These are phyloP conservation scores for Aristolochia contorta DNA, from an alignment of 164 flowering plant species.

Conservation along the genomic window DNA sequence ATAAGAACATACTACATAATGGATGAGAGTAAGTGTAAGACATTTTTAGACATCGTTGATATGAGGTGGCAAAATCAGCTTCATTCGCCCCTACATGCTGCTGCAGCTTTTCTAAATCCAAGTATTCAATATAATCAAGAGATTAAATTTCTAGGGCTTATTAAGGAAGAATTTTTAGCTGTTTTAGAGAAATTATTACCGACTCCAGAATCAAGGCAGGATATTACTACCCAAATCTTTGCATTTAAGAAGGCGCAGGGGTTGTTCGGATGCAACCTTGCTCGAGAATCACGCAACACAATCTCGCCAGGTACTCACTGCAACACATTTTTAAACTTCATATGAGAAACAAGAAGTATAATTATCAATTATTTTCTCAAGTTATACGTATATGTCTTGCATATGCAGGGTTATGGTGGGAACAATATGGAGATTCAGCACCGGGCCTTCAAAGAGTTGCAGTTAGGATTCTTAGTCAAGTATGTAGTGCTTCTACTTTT, in stretches of 20 bases:
- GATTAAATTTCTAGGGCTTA: slow-evolving; percentile 43
- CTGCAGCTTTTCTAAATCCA: slow-evolving; percentile 91
- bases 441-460: slow-evolving; percentile 82
- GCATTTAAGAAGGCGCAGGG: slow-evolving; percentile 59
- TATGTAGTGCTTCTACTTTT: slow-evolving; percentile 62
- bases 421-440: slow-evolving; percentile 80
- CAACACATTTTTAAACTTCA: background rate
- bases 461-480: slow-evolving; percentile 80
- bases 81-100: slow-evolving; percentile 84
- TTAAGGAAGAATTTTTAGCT: slow-evolving; percentile 65
- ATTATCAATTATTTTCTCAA: background rate
- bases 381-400: background rate
- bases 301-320: slow-evolving; percentile 61
- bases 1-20: slow-evolving; percentile 86
- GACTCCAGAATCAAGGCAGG: slow-evolving; percentile 65
- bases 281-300: slow-evolving; percentile 70
- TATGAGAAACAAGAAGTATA: no score
- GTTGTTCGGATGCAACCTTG: slow-evolving; percentile 76
- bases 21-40: slow-evolving; percentile 89
- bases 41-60: slow-evolving; percentile 74
- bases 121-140: slow-evolving; percentile 87
- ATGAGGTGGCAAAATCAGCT: slow-evolving; percentile 75
- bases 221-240: slow-evolving; percentile 67
- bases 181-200: slow-evolving; percentile 81
- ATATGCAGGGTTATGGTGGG: slow-evolving; percentile 85